Percentiles rank a stretch among this genome's conserved stretches.
Conservation (phyloP, 1,284 basidiomycete genomes). For the Naganishia sp. region DNA sequence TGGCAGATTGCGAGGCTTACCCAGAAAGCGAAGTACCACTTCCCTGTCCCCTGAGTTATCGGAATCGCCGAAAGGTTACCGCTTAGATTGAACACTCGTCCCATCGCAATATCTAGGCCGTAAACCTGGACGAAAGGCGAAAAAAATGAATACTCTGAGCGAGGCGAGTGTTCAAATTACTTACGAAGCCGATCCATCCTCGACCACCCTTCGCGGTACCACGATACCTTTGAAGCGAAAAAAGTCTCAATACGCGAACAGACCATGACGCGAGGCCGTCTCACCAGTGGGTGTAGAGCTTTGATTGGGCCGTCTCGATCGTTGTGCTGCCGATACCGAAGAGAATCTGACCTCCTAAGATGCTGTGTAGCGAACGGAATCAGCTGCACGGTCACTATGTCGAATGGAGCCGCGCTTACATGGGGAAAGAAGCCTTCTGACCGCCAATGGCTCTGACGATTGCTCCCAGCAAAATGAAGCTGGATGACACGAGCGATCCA, state of each 20-base stretch:
- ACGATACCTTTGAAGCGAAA: slow-evolving; percentile 9
- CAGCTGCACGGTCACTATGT: neutral
- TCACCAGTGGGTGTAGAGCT: slow-evolving; percentile 42
- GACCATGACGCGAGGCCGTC: slow-evolving; percentile 32
- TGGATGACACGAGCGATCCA: slow-evolving; percentile 15
- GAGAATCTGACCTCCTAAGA: slow-evolving; percentile 33
- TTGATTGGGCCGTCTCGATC: slow-evolving; percentile 45
- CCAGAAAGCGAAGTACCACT: slow-evolving; percentile 53
- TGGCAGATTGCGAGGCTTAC: slow-evolving; percentile 31
- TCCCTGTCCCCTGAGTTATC: slow-evolving; percentile 49
- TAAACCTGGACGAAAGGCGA: slow-evolving; percentile 34
- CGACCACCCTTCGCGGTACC: slow-evolving; percentile 26
- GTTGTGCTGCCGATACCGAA: slow-evolving; percentile 43
- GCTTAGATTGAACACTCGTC: slow-evolving; percentile 37
- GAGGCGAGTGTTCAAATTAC: neutral
- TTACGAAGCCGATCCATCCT: slow-evolving; percentile 29
- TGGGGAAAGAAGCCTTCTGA: slow-evolving; percentile 17
- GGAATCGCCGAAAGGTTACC: slow-evolving; percentile 46
- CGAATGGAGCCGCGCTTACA: neutral
- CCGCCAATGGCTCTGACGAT: slow-evolving; percentile 28
- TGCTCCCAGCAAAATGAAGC: slow-evolving; percentile 26
- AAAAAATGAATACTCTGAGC: neutral
- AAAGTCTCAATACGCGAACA: slow-evolving; percentile 24
- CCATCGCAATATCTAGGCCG: slow-evolving; percentile 48
- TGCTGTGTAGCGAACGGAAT: neutral